These are phyloP conservation scores for Coemansia sp. DNA, from an alignment of 192 early-diverging fungal genomes.

Conservation along the genomic window DNA sequence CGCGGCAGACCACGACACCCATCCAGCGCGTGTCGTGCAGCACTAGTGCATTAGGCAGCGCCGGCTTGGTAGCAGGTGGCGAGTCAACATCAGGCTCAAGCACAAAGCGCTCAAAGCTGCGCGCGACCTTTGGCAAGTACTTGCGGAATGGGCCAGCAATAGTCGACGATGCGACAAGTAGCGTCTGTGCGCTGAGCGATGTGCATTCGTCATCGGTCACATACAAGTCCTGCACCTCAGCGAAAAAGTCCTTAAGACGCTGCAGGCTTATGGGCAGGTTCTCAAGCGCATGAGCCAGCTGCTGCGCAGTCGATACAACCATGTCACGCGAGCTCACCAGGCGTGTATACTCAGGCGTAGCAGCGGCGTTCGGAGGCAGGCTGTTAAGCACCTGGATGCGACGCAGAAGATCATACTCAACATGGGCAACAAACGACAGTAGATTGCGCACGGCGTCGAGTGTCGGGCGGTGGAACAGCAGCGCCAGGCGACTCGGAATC, in stretches of 20 bases:
- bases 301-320: constrained; percentile 47
- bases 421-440: constrained; percentile 35
- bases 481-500: constrained; percentile 38
- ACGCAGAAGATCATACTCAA: constrained; percentile 32
- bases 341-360: constrained; percentile 25
- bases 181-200: constrained; percentile 34
- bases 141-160: constrained; percentile 43
- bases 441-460: constrained; percentile 46
- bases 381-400: constrained; percentile 34
- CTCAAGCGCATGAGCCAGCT: constrained; percentile 51
- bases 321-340: constrained; percentile 31
- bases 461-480: constrained; percentile 49
- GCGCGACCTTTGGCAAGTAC: constrained; percentile 41
- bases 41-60: constrained; percentile 44
- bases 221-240: constrained; percentile 43
- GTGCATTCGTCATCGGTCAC: constrained; percentile 41
- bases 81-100: constrained; percentile 32
- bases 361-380: constrained; percentile 35
- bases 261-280: constrained; percentile 46
- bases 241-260: constrained; percentile 45
- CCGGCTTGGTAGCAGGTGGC: constrained; percentile 13
- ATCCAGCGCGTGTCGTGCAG: constrained; percentile 54
- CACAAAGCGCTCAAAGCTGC: constrained; percentile 44
- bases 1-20: constrained; percentile 33
- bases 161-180: constrained; percentile 37